phyloP scores from a whole-genome alignment of 768 basidiomycete species.

The Termitomyces sp. region DNA sequence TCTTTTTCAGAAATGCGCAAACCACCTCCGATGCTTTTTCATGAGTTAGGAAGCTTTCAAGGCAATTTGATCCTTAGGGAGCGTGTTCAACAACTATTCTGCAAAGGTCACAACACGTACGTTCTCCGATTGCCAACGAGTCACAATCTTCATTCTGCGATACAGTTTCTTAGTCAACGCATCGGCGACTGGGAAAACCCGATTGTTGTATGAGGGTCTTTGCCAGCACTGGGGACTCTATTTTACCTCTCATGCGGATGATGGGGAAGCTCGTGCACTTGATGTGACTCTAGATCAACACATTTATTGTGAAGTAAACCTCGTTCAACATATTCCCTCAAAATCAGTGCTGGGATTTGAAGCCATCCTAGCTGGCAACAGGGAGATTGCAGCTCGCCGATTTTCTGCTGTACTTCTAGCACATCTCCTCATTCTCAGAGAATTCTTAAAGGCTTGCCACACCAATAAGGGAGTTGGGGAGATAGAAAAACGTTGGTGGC shows the following conservation, averaged over 20 bases:
- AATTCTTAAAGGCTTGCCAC: not conserved
- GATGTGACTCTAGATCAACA: not conserved
- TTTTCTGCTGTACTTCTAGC: not conserved
- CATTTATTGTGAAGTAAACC: not conserved
- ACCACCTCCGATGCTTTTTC: not conserved
- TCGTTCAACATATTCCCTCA: too few species aligned
- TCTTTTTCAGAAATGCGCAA: not conserved
- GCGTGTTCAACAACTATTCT: not conserved
- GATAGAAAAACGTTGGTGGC: not conserved
- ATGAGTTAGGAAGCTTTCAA: not conserved
- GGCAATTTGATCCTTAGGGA: too few species aligned
- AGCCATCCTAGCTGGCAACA: not conserved
- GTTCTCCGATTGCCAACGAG: not conserved
- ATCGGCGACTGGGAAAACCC: constrained; percentile 4
- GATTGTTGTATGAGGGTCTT: too few species aligned
- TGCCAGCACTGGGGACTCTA: too few species aligned
- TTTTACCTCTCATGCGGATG: not conserved
- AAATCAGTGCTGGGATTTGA: too few species aligned
- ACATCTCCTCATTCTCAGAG: not conserved
- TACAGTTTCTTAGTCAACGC: constrained; percentile 5
- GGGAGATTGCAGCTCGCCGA: not conserved
- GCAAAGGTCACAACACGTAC: not conserved
- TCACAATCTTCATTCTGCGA: not conserved
- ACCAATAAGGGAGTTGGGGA: not conserved
- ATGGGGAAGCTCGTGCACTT: not conserved